Evolutionary conservation across 2,329 filamentous ascomycete species (phyloP).

Genomic region (Pestalotiopsis sp.): DNA sequence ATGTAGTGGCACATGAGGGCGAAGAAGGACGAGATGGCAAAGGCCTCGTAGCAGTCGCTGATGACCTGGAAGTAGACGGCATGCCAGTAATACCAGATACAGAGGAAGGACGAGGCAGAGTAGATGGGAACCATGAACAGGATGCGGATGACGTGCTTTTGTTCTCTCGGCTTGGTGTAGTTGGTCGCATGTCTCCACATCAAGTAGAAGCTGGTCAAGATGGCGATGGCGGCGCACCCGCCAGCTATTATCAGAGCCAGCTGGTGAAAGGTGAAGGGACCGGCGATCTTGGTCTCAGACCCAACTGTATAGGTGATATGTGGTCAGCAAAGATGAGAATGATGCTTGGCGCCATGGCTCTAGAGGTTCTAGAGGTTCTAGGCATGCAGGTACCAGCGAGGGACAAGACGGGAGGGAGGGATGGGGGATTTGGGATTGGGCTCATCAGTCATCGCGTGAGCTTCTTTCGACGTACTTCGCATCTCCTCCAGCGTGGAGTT

Average conservation of each 20-base stretch:
- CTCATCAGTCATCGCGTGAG: background rate
- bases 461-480: slow-evolving; percentile 28
- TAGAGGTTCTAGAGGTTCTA: slow-evolving; percentile 11
- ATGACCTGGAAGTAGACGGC: slow-evolving; percentile 80
- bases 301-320: slow-evolving; percentile 34
- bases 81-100: slow-evolving; percentile 72
- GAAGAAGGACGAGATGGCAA: slow-evolving; percentile 86
- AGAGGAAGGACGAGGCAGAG: slow-evolving; percentile 70
- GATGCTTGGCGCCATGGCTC: slow-evolving; percentile 20
- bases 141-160: slow-evolving; percentile 78
- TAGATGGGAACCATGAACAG: slow-evolving; percentile 88
- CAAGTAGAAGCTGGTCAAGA: slow-evolving; percentile 54
- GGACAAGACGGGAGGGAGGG: slow-evolving; percentile 6
- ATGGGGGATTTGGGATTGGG: slow-evolving; percentile 9
- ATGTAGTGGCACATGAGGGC: slow-evolving; percentile 79
- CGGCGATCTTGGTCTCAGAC: slow-evolving; percentile 47
- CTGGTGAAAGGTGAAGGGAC: slow-evolving; percentile 53
- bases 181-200: slow-evolving; percentile 60
- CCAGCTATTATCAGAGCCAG: slow-evolving; percentile 53
- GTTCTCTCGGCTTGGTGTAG: slow-evolving; percentile 61
- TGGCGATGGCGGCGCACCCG: slow-evolving; percentile 48
- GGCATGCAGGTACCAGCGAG: slow-evolving; percentile 21
- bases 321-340: slow-evolving; percentile 23
- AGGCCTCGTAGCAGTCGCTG: slow-evolving; percentile 85
- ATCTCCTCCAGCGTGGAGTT: slow-evolving; percentile 35